phyloP scores from a whole-genome alignment of 345 rosid genomes.

The Ceriops zippeliana region DNA sequence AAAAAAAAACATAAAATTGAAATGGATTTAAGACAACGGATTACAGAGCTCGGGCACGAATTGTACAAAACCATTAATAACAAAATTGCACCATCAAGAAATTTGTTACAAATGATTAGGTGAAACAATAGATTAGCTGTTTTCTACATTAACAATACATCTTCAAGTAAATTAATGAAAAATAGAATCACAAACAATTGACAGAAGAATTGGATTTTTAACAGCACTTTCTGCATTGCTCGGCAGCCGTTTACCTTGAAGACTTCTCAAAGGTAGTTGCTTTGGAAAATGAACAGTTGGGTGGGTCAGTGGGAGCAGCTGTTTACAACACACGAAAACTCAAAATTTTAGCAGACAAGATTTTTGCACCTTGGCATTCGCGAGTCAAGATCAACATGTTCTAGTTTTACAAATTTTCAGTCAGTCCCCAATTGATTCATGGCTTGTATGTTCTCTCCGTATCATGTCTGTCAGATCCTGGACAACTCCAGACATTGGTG shows the following conservation, averaged over 20 bases:
- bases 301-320: constrained; percentile 10
- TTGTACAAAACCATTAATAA: not conserved
- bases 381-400: constrained; percentile 14
- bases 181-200: constrained; percentile 16
- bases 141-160: constrained; percentile 15
- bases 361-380: constrained; percentile 16
- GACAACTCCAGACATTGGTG: constrained; percentile 88
- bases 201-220: constrained; percentile 17
- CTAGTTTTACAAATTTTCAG: not conserved
- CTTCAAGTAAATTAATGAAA: constrained; percentile 21
- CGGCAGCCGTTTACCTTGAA: not conserved
- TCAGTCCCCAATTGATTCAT: constrained; percentile 53
- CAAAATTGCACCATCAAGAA: constrained; percentile 32
- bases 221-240: not conserved
- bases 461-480: constrained; percentile 87
- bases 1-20: too few species aligned
- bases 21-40: too few species aligned
- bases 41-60: too few species aligned
- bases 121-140: constrained; percentile 28
- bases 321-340: constrained; percentile 16
- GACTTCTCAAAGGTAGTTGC: constrained; percentile 4
- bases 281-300: constrained; percentile 8
- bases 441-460: constrained; percentile 58
- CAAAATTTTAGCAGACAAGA: constrained; percentile 6
- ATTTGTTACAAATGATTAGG: constrained; percentile 26